Evolutionary conservation across 2,329 filamentous ascomycete genomes (phyloP).

Genomic region (Ceratocystis lukuohia): DNA sequence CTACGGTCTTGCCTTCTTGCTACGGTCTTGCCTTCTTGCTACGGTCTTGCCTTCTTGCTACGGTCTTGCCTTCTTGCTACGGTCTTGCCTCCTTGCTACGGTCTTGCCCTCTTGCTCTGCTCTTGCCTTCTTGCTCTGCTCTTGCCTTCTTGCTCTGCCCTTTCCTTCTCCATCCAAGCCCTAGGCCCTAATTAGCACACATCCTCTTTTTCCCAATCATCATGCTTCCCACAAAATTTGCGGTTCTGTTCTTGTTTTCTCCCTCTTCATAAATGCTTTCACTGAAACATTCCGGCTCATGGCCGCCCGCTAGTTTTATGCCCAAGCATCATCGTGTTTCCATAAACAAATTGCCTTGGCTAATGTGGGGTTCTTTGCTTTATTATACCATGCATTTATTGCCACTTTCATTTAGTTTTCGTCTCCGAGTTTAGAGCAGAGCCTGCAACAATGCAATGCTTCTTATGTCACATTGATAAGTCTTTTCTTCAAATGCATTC

Average conservation of each 20-base stretch:
- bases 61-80: not conserved
- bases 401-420: not conserved
- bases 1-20: not conserved
- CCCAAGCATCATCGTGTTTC: not conserved
- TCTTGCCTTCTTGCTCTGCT: not conserved
- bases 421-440: not conserved
- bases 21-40: no score
- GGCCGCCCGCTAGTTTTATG: not conserved
- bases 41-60: not conserved
- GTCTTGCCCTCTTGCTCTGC: no score
- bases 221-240: no score
- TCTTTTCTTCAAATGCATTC: not conserved
- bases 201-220: not conserved
- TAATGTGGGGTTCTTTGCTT: not conserved
- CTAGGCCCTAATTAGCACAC: constrained; percentile 1
- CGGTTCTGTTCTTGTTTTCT: not conserved
- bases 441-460: not conserved
- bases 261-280: not conserved
- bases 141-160: not conserved
- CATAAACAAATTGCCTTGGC: not conserved
- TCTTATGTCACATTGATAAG: not conserved
- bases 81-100: not conserved
- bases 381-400: not conserved
- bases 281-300: not conserved
- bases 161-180: not conserved